These are phyloP conservation scores for Psidium friedrichsthalianum DNA, from an alignment of 345 rosid genomes.

Conservation along the genomic window DNA sequence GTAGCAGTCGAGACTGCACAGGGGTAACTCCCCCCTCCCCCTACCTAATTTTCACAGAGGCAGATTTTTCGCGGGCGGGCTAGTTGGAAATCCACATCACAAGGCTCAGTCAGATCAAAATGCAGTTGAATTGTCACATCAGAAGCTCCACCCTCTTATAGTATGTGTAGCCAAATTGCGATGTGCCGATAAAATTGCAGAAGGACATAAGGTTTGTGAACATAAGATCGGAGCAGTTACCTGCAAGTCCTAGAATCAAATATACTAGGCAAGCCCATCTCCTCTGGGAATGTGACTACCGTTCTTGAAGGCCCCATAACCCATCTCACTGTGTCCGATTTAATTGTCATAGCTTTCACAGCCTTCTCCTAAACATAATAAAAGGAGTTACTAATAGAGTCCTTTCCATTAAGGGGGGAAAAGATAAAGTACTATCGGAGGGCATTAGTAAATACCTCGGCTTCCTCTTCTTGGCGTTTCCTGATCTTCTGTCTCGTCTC, in stretches of 20 bases:
- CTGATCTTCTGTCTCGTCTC: constrained; percentile 74
- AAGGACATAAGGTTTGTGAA: neutral
- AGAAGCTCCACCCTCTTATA: neutral
- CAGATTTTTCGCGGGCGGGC: constrained; percentile 87
- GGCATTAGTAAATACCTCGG: constrained; percentile 45
- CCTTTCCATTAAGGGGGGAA: too few species aligned
- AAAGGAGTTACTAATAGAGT: neutral
- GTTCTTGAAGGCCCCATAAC: constrained; percentile 62
- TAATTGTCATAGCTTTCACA: constrained; percentile 39
- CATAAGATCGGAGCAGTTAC: constrained; percentile 9
- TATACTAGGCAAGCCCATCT: constrained; percentile 74
- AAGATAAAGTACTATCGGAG: fast-evolving
- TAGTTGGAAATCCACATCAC: constrained; percentile 31
- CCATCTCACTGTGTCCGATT: constrained; percentile 46
- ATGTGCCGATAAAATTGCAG: neutral
- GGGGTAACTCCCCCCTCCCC: constrained; percentile 69
- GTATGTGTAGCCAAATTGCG: neutral
- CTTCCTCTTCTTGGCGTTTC: constrained; percentile 75
- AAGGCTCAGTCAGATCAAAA: neutral
- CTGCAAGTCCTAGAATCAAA: constrained; percentile 53
- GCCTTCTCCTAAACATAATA: constrained; percentile 53
- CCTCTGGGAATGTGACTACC: constrained; percentile 60
- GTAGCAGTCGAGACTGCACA: constrained; percentile 90
- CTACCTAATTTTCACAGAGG: too few species aligned
- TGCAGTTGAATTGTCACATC: neutral